Percentiles rank a stretch among this genome's conserved stretches.
Conservation (phyloP, 108 stramenopile species). For the Cyclotella atomus region DNA sequence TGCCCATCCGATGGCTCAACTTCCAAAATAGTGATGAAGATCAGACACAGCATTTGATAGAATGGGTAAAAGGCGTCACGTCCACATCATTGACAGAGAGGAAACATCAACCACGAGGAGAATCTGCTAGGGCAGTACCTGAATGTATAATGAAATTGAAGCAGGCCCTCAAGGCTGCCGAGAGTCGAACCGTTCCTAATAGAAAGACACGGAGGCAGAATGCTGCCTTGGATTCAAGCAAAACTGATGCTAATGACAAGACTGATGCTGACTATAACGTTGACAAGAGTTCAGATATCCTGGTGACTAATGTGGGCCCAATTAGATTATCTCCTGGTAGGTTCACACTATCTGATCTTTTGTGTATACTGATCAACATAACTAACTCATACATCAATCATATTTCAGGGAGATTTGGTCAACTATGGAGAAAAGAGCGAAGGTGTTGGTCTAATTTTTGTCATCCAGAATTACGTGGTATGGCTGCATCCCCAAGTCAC, state of each 20-base stretch:
- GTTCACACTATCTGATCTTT: background rate
- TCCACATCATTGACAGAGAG: conserved; percentile 3
- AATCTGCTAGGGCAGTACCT: conserved; percentile 9
- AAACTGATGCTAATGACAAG: background rate
- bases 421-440: conserved; percentile 56
- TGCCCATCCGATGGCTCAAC: conserved; percentile 69
- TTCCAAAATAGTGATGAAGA: conserved; percentile 23
- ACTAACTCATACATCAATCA: background rate
- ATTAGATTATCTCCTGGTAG: conserved; percentile 30
- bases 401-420: conserved; percentile 64
- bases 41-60: conserved; percentile 2
- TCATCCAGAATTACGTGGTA: conserved; percentile 56
- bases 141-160: conserved; percentile 41
- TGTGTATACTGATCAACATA: no score
- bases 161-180: conserved; percentile 39
- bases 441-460: conserved; percentile 80
- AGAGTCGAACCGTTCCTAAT: conserved; percentile 39
- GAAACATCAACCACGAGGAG: conserved; percentile 14
- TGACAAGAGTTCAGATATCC: background rate
- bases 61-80: conserved; percentile 13
- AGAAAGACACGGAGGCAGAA: conserved; percentile 23
- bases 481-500: conserved; percentile 64
- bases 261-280: background rate
- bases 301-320: conserved; percentile 14
- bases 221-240: background rate